Evolutionary conservation across 2,329 filamentous ascomycete genomes (phyloP).

Genomic region (Colletotrichum shisoi): DNA sequence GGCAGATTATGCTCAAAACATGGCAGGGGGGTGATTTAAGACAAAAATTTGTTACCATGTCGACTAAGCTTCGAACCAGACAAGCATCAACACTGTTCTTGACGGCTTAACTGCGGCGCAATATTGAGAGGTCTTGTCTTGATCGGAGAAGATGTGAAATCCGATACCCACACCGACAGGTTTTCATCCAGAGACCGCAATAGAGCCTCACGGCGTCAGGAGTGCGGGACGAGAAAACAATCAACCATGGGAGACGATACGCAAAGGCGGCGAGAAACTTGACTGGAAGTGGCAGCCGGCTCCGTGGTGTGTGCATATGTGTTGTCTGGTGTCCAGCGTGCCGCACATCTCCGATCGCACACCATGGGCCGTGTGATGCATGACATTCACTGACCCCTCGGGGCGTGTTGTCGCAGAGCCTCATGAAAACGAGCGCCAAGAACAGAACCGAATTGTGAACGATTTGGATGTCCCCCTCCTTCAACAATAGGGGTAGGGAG

Average conservation of each 20-base stretch:
- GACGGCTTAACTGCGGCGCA: conserved; percentile 22
- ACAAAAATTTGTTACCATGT: conserved; percentile 17
- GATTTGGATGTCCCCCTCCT: not conserved
- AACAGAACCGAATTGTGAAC: conserved; percentile 17
- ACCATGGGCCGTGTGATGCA: not conserved
- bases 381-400: conserved; percentile 6
- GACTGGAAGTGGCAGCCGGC: conserved; percentile 27
- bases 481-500: not conserved
- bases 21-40: conserved; percentile 20
- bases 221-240: conserved; percentile 5
- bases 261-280: conserved; percentile 28
- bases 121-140: conserved; percentile 9
- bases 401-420: conserved; percentile 31
- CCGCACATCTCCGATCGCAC: conserved; percentile 13
- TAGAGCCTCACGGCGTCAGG: conserved; percentile 21
- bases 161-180: conserved; percentile 5
- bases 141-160: conserved; percentile 9
- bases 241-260: conserved; percentile 8
- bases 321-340: not conserved
- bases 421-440: conserved; percentile 33
- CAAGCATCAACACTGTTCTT: conserved; percentile 22
- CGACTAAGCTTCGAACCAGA: conserved; percentile 16
- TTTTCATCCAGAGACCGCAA: conserved; percentile 1
- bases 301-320: conserved; percentile 30
- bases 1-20: conserved; percentile 22